Conservation (phyloP, 1,284 basidiomycete genomes). For the Ganoderma lingzhi region DNA sequence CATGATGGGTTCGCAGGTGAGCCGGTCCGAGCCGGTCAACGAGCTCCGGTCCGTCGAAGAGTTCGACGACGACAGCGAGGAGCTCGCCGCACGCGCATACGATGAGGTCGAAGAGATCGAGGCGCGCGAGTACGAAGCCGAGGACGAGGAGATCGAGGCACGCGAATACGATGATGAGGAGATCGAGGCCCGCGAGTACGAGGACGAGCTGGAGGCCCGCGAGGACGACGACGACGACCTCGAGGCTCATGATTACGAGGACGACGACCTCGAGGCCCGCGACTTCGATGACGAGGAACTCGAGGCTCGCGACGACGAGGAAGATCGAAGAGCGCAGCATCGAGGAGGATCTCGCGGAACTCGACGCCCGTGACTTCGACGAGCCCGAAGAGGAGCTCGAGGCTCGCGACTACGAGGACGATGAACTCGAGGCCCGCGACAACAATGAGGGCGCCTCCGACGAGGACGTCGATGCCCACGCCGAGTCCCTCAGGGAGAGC, state of each 20-base stretch:
- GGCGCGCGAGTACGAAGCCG: background rate
- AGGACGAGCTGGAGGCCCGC: background rate
- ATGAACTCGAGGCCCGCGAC: background rate
- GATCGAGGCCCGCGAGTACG: background rate
- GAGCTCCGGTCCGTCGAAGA: background rate
- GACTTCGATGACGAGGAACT: background rate
- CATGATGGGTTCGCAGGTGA: background rate
- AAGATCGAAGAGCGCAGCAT: background rate
- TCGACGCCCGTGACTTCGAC: background rate
- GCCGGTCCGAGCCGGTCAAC: background rate
- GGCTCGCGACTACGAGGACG: background rate
- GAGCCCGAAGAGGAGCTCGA: background rate
- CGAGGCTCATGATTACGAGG: background rate
- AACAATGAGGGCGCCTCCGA: background rate
- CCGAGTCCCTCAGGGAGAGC: background rate
- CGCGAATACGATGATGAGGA: background rate
- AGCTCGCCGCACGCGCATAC: background rate
- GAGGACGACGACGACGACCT: background rate
- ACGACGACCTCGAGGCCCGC: background rate
- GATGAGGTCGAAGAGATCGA: background rate
- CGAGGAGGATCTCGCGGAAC: background rate
- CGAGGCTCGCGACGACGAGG: background rate
- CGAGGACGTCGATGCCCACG: background rate
- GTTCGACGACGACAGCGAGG: background rate
- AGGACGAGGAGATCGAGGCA: background rate